phyloP scores from a whole-genome alignment of 2,329 filamentous ascomycete genomes.

The Rutstroemia sp. region DNA sequence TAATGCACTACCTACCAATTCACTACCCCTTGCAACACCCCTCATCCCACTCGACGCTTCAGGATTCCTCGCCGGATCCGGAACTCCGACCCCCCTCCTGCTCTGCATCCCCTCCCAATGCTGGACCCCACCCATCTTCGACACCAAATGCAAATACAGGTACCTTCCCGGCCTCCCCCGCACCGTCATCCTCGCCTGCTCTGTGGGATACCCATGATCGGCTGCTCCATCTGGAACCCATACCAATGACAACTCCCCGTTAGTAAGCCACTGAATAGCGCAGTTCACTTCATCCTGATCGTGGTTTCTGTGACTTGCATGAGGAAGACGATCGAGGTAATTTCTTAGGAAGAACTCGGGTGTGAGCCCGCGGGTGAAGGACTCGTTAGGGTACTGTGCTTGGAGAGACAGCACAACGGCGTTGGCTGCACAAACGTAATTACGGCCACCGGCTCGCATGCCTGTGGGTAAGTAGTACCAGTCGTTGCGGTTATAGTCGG shows the following conservation, averaged over 20 bases:
- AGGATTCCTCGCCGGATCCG: too few species aligned
- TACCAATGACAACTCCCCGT: background rate
- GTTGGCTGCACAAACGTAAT: background rate
- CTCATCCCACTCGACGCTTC: too few species aligned
- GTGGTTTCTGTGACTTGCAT: background rate
- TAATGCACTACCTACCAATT: too few species aligned
- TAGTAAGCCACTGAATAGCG: background rate
- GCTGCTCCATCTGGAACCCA: background rate
- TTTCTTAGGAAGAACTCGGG: background rate
- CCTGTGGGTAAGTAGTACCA: background rate
- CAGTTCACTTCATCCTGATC: constrained; percentile 1
- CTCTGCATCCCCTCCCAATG: background rate
- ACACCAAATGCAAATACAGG: background rate
- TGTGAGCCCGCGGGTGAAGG: background rate
- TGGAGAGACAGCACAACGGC: background rate
- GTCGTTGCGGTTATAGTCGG: background rate
- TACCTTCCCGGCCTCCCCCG: background rate
- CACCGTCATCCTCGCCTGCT: background rate
- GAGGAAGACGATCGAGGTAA: background rate
- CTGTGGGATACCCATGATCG: background rate
- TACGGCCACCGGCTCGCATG: background rate
- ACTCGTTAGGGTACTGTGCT: background rate
- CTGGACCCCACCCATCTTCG: background rate
- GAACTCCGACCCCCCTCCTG: background rate
- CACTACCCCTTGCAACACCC: too few species aligned